phyloP scores from a whole-genome alignment of 2,329 filamentous ascomycete genomes.

The Didymella exigua region DNA sequence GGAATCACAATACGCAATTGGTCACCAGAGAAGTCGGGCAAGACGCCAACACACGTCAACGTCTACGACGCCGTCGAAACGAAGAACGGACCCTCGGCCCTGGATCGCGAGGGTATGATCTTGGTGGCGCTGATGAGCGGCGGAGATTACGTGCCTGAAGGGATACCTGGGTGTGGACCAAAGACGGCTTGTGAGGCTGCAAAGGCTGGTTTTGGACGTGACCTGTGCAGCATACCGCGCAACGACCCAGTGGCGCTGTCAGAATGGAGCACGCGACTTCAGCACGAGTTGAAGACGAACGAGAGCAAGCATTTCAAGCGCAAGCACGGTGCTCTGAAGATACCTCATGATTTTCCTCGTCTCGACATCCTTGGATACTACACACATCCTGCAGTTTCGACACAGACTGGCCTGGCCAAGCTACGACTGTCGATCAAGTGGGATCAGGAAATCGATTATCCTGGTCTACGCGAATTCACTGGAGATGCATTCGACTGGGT shows the following conservation, averaged over 20 bases:
- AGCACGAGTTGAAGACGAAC: conserved; percentile 81
- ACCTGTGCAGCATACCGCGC: conserved; percentile 69
- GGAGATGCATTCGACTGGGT: conserved; percentile 86
- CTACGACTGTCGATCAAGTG: conserved; percentile 63
- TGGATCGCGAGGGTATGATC: conserved; percentile 89
- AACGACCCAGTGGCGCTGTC: conserved; percentile 65
- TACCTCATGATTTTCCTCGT: conserved; percentile 83
- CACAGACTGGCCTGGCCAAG: conserved; percentile 59
- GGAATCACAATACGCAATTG: conserved; percentile 79
- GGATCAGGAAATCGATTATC: conserved; percentile 68
- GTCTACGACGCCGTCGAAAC: conserved; percentile 72
- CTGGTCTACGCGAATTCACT: conserved; percentile 73
- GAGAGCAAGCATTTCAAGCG: conserved; percentile 79
- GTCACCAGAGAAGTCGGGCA: conserved; percentile 73
- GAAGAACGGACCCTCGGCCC: conserved; percentile 59
- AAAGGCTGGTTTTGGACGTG: conserved; percentile 80
- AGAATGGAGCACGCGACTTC: conserved; percentile 73
- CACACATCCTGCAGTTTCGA: conserved; percentile 82
- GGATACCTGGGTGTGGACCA: conserved; percentile 83
- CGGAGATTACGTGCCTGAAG: conserved; percentile 89
- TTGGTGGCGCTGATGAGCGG: conserved; percentile 93
- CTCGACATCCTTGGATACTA: conserved; percentile 83
- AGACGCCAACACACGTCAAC: conserved; percentile 81
- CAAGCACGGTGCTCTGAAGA: conserved; percentile 72
- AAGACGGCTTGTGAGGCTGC: conserved; percentile 91